Evolutionary conservation across 805 yeast genomes (phyloP), one percentile per base, ranked within the genome.

Genomic region (Candida corydali): DNA sequence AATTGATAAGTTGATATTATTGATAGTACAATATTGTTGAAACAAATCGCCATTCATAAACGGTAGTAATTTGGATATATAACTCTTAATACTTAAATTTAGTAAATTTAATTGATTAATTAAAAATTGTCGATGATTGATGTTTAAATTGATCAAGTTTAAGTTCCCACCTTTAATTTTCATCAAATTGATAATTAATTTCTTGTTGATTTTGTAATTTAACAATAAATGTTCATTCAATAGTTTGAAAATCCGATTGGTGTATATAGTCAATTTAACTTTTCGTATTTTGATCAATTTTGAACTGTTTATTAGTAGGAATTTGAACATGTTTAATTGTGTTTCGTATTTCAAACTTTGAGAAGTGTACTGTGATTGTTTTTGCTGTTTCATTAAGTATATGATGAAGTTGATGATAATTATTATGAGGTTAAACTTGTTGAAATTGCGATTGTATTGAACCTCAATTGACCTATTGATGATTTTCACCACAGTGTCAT

Each of bases 1-100:
- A 8, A 39, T 39, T 7, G 51, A 46, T 11, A 64, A 27, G 29
- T 57, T 54, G 10, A 67, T 52, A 27, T 58, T 54, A 40, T 68
- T 65, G n/a, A 66, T 56, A 16, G 47, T 46, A 38, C 70, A 64
- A 39, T 65, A 67, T 42, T 63, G 60, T 39, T 68, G 70, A 18
- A 68, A 49, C 8, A 57, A 43, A 1, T 55, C 58, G 1, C 73
- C 72, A 40, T 67, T 64, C 22, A 62, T 39, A 17, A 45, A 40
- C 0, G 69, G 65, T 2, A 67, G 37, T 6, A 65, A 43, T 15
- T 52, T 52, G 7, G 47, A 34, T 11, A 63, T 55, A 3, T 63
- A 57, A n/a, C 42, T 34, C 36, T 43, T 55, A 20, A 61, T 35
- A 40, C 61, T 59, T 35, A 59, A 44, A 16, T 50, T 51, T 26